Percentiles rank a stretch among this genome's conserved stretches.
These are phyloP conservation scores for Chlorociboria aeruginascens DNA, from an alignment of 495 filamentous ascomycete species.

Conservation along the genomic window DNA sequence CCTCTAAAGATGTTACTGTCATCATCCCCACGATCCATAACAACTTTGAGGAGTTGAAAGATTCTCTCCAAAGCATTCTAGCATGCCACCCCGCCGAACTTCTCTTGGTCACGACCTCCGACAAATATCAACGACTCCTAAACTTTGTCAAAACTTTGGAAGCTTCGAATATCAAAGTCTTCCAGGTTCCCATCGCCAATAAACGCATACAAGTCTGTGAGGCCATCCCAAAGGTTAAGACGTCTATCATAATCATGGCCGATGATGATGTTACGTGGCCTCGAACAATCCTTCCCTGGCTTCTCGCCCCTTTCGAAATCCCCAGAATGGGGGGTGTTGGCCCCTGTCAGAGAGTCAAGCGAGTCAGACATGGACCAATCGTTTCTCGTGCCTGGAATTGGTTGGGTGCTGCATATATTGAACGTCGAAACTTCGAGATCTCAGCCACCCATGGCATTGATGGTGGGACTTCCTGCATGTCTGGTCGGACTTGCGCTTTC, in stretches of 20 bases:
- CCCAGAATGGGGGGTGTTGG: constrained; percentile 67
- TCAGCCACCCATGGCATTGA: constrained; percentile 77
- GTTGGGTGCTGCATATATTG: constrained; percentile 71
- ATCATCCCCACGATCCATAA: constrained; percentile 61
- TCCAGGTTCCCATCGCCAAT: constrained; percentile 51
- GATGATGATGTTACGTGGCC: constrained; percentile 89
- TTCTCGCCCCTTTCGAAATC: constrained; percentile 76
- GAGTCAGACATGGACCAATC: constrained; percentile 43
- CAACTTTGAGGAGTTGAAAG: constrained; percentile 37
- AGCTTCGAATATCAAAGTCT: constrained; percentile 41
- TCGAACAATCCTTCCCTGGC: constrained; percentile 61
- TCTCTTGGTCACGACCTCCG: constrained; percentile 42
- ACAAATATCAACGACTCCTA: constrained; percentile 34
- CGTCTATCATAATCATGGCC: constrained; percentile 66
- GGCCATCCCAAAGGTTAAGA: constrained; percentile 64
- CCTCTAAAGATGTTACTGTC: constrained; percentile 59
- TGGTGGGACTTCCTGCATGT: constrained; percentile 79
- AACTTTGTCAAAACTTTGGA: constrained; percentile 42
- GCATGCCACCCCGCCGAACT: constrained; percentile 39
- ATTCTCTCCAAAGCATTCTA: constrained; percentile 40
- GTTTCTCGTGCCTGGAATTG: constrained; percentile 56
- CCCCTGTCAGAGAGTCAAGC: constrained; percentile 67
- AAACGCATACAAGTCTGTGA: constrained; percentile 76
- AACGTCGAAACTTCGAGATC: constrained; percentile 80
- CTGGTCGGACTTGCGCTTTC: constrained; percentile 75